phyloP scores from a whole-genome alignment of 2,329 filamentous ascomycete species.

The Ceratocystis cacaofunesta region DNA sequence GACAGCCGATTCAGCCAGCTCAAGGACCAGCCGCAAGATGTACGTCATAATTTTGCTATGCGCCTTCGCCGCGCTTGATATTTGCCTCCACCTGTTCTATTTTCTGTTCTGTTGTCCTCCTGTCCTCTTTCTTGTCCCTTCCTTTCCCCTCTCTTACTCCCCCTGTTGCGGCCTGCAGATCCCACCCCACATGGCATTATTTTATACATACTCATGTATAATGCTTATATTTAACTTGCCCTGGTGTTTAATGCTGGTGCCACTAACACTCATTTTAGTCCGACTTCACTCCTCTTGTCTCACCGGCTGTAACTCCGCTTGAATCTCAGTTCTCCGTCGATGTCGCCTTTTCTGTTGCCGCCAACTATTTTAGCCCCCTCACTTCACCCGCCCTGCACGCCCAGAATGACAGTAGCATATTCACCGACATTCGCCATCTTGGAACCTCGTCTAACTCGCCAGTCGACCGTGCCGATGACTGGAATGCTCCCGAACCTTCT shows the following conservation, averaged over 20 bases:
- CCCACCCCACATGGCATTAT: background rate
- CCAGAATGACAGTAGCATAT: slow-evolving; percentile 38
- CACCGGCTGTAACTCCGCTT: slow-evolving; percentile 69
- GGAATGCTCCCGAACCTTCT: slow-evolving; percentile 19
- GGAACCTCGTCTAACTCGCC: slow-evolving; percentile 38
- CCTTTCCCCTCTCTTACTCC: background rate
- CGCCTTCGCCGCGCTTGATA: too few relatives aligned
- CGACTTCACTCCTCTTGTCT: slow-evolving; percentile 67
- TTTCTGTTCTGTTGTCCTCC: background rate
- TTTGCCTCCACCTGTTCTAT: too few relatives aligned
- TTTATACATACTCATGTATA: slow-evolving; percentile 12
- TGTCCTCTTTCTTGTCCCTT: background rate
- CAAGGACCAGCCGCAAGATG: slow-evolving; percentile 53
- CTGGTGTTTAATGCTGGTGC: background rate
- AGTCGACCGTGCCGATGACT: slow-evolving; percentile 34
- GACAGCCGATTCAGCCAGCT: slow-evolving; percentile 49
- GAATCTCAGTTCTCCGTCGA: slow-evolving; percentile 54
- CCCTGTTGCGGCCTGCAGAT: background rate
- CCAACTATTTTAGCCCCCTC: slow-evolving; percentile 67
- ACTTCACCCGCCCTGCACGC: slow-evolving; percentile 69
- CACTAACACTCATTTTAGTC: slow-evolving; percentile 31
- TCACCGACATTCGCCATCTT: slow-evolving; percentile 32
- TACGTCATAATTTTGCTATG: slow-evolving; percentile 5
- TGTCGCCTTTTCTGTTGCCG: slow-evolving; percentile 45
- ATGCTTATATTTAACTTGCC: background rate